These are phyloP conservation scores for Fimicolochytrium jonesii DNA, from an alignment of 192 early-diverging fungal genomes.

Conservation along the genomic window DNA sequence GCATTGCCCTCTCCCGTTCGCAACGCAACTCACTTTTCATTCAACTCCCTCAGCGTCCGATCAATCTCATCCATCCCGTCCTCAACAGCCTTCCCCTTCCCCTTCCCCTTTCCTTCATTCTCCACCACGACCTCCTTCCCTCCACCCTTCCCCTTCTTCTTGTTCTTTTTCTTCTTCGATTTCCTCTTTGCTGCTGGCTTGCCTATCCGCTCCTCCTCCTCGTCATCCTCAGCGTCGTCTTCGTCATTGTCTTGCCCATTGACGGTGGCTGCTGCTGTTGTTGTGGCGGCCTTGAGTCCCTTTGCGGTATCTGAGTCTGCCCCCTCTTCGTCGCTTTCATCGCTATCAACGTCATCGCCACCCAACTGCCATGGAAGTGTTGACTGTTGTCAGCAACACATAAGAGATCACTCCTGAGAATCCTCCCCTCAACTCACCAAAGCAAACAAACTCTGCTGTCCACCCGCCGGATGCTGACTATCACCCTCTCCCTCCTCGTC, in stretches of 20 bases:
- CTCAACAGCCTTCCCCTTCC: conserved; percentile 14
- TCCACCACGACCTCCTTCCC: not conserved
- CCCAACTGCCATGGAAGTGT: not conserved
- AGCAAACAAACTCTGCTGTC: conserved; percentile 1
- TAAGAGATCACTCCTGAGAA: not conserved
- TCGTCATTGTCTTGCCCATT: too few species aligned
- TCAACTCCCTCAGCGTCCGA: conserved; percentile 54
- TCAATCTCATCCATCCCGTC: conserved; percentile 66
- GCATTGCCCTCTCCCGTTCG: too few species aligned
- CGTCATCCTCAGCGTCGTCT: conserved; percentile 1
- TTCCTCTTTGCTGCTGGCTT: not conserved
- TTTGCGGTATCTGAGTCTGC: not conserved
- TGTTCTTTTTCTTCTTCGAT: conserved; percentile 52
- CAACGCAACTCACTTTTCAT: conserved; percentile 44
- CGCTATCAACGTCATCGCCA: not conserved
- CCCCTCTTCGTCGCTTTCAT: conserved; percentile 1
- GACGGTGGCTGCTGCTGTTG: too few species aligned
- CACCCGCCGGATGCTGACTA: not conserved
- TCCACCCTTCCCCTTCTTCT: conserved; percentile 21
- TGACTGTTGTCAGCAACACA: not conserved
- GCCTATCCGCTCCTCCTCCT: not conserved
- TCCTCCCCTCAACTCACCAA: not conserved
- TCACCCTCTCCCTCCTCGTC: not conserved
- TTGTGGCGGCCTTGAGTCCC: too few species aligned
- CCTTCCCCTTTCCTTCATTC: conserved; percentile 2